These are phyloP conservation scores for Nicotiana noctiflora DNA, from an alignment of 257 asterid species.

Conservation along the genomic window DNA sequence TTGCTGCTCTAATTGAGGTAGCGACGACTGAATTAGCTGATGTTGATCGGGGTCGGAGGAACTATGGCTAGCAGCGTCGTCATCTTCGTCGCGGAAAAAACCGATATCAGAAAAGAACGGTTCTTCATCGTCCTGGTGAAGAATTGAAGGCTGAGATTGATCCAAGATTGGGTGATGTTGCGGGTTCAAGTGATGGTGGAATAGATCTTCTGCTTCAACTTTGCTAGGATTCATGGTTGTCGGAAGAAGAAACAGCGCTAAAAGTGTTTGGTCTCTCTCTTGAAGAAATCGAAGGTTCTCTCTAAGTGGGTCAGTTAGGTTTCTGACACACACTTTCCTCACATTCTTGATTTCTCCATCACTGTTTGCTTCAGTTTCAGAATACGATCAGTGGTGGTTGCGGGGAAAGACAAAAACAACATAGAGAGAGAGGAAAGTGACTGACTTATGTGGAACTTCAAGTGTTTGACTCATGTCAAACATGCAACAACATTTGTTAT, in stretches of 20 bases:
- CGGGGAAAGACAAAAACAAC: not conserved
- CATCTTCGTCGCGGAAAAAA: slow-evolving; percentile 75
- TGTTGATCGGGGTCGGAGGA: slow-evolving; percentile 68
- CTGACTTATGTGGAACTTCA: not conserved
- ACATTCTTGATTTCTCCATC: slow-evolving; percentile 7
- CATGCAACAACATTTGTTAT: slow-evolving; percentile 1
- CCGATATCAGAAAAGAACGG: slow-evolving; percentile 59
- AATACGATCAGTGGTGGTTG: not conserved
- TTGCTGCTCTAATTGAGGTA: slow-evolving; percentile 16
- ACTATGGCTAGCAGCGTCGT: slow-evolving; percentile 68
- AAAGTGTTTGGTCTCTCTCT: not conserved
- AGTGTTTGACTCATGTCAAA: slow-evolving; percentile 8
- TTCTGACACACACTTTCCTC: not conserved
- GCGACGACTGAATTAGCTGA: slow-evolving; percentile 27
- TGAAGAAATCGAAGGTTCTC: not conserved
- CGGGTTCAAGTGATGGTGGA: slow-evolving; percentile 42
- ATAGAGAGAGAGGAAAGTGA: not conserved
- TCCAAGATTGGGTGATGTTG: slow-evolving; percentile 31
- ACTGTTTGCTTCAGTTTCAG: not conserved
- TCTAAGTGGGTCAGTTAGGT: too few species aligned
- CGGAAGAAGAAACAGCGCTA: not conserved
- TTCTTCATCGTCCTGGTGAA: slow-evolving; percentile 55
- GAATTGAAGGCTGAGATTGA: slow-evolving; percentile 42
- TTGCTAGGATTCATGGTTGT: slow-evolving; percentile 60
- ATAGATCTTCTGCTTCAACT: slow-evolving; percentile 55